Conservation (phyloP, 1,139 yeast species). For the Hemisphaericaspora xylofermentans region DNA sequence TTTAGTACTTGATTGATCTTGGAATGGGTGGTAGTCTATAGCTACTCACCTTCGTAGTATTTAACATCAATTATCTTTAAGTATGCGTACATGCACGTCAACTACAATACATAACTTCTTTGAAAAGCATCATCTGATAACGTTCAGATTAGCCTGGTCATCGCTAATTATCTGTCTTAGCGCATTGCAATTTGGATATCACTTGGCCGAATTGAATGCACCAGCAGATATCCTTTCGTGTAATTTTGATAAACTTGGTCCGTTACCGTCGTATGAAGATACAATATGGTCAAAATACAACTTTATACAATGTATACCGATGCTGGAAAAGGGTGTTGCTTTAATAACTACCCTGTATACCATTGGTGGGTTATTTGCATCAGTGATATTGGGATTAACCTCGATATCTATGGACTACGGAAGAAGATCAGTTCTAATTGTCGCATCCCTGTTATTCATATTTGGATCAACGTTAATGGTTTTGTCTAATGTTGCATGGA, state of each 20-base stretch:
- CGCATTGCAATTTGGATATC: conserved; percentile 87
- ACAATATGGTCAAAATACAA: conserved; percentile 30
- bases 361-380: conserved; percentile 36
- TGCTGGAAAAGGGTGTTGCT: conserved; percentile 25
- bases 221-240: conserved; percentile 67
- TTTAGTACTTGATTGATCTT: not conserved
- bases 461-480: conserved; percentile 31
- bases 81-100: conserved; percentile 3
- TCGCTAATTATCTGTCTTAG: conserved; percentile 59
- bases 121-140: conserved; percentile 22
- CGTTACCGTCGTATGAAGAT: conserved; percentile 21
- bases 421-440: conserved; percentile 24
- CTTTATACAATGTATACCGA: conserved; percentile 30
- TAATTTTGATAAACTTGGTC: conserved; percentile 23
- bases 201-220: conserved; percentile 85
- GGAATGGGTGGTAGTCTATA: not conserved
- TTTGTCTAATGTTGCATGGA: conserved; percentile 19
- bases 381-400: conserved; percentile 32
- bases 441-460: conserved; percentile 25
- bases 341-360: conserved; percentile 38
- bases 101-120: conserved; percentile 10
- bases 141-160: conserved; percentile 34
- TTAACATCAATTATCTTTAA: not conserved
- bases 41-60: not conserved
- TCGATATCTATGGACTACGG: conserved; percentile 26